phyloP scores from a whole-genome alignment of 257 asterid genomes.

The Fraxinus excelsior region DNA sequence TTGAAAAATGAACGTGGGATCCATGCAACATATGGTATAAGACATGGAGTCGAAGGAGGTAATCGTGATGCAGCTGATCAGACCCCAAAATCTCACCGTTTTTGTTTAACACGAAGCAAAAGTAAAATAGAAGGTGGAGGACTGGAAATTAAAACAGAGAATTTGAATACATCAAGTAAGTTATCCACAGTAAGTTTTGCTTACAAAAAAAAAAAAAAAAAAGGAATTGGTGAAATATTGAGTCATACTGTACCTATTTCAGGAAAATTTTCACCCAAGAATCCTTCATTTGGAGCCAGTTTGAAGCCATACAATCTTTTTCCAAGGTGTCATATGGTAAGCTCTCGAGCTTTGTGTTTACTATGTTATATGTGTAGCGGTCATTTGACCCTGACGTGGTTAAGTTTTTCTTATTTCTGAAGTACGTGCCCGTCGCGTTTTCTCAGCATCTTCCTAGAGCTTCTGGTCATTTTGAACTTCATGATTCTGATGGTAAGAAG shows the following conservation, averaged over 20 bases:
- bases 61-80: neutral
- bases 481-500: constrained; percentile 18
- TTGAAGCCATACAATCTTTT: neutral
- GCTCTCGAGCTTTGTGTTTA: constrained; percentile 1
- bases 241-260: neutral
- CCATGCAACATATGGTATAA: too few species aligned
- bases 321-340: constrained; percentile 14
- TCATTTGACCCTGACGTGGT: neutral
- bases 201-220: too few species aligned
- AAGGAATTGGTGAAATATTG: neutral
- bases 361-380: too few species aligned
- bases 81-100: neutral
- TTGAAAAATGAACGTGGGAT: too few species aligned
- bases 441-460: neutral
- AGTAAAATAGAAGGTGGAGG: neutral
- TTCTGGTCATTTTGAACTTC: neutral
- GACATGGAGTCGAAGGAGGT: too few species aligned
- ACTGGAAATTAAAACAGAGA: neutral
- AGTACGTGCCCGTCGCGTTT: neutral
- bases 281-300: neutral
- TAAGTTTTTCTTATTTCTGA: neutral
- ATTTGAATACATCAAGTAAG: neutral
- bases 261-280: neutral
- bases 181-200: too few species aligned
- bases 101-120: neutral